These are phyloP conservation scores for Kwoniella sp. DNA, from an alignment of 768 basidiomycete genomes.

Conservation along the genomic window DNA sequence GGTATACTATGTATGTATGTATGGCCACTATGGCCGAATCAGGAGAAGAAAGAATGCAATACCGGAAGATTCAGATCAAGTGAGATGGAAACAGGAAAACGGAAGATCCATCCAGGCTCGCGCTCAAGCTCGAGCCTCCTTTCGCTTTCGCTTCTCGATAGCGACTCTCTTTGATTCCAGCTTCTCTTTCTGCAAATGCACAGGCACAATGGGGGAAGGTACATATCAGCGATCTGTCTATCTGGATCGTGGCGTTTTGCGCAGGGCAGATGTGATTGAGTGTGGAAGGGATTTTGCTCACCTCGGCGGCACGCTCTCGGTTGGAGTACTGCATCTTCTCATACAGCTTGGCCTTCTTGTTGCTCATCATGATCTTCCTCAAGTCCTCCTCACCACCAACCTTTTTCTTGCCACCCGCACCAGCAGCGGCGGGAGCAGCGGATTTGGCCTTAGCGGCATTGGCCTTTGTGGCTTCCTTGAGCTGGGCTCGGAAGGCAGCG, in stretches of 20 bases:
- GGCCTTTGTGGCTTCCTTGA: slow-evolving; percentile 61
- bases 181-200: slow-evolving; percentile 61
- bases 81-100: no score
- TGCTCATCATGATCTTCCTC: slow-evolving; percentile 98
- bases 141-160: slow-evolving; percentile 63
- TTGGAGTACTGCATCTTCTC: slow-evolving; percentile 89
- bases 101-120: background rate
- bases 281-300: slow-evolving; percentile 57
- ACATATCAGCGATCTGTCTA: background rate
- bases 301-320: slow-evolving; percentile 75
- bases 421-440: slow-evolving; percentile 47
- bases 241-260: no score
- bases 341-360: slow-evolving; percentile 88
- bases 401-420: slow-evolving; percentile 53
- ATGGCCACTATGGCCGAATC: no score
- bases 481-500: slow-evolving; percentile 73
- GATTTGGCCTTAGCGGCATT: slow-evolving; percentile 33
- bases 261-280: no score
- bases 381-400: slow-evolving; percentile 69
- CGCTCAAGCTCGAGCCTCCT: slow-evolving; percentile 53
- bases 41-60: no score
- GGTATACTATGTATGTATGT: no score
- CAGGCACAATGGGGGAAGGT: background rate
- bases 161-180: slow-evolving; percentile 65
- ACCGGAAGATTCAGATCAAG: no score